Percentiles rank a stretch among this genome's conserved stretches.
phyloP scores from a whole-genome alignment of 495 filamentous ascomycete species.

The Halenospora varia region DNA sequence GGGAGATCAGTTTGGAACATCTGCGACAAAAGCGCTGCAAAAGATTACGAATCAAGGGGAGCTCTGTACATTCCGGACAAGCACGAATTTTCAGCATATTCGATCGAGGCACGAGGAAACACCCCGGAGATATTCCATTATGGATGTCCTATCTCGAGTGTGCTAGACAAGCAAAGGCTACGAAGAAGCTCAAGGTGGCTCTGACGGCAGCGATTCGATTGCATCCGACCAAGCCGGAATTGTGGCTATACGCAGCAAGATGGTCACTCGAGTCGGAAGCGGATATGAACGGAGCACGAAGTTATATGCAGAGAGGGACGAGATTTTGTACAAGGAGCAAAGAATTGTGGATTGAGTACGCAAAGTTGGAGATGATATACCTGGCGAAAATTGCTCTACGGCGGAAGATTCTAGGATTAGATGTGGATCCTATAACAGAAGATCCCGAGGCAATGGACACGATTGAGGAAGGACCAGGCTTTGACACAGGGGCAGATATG shows the following conservation, averaged over 20 bases:
- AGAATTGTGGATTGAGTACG: slow-evolving; percentile 83
- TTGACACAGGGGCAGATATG: slow-evolving; percentile 44
- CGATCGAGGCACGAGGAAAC: slow-evolving; percentile 81
- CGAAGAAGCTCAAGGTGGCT: slow-evolving; percentile 73
- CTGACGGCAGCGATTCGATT: slow-evolving; percentile 75
- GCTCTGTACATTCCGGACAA: slow-evolving; percentile 59
- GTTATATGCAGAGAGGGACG: slow-evolving; percentile 84
- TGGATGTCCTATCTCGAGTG: slow-evolving; percentile 93
- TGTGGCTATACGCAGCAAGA: slow-evolving; percentile 85
- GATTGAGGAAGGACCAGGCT: slow-evolving; percentile 33
- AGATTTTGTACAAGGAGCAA: slow-evolving; percentile 75
- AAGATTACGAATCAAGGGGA: slow-evolving; percentile 68
- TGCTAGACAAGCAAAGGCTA: slow-evolving; percentile 67
- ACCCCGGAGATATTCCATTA: slow-evolving; percentile 75
- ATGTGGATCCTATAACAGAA: slow-evolving; percentile 42
- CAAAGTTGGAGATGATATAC: slow-evolving; percentile 88
- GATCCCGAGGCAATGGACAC: slow-evolving; percentile 31
- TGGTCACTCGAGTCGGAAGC: slow-evolving; percentile 69
- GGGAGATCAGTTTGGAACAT: slow-evolving; percentile 84
- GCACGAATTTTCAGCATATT: slow-evolving; percentile 83
- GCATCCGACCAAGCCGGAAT: slow-evolving; percentile 74
- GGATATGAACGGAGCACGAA: slow-evolving; percentile 81
- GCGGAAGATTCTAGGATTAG: slow-evolving; percentile 66
- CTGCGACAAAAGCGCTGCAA: slow-evolving; percentile 78
- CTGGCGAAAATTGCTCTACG: slow-evolving; percentile 71